Conservation (phyloP, 495 filamentous ascomycete species). For the Penicillium fimorum region DNA sequence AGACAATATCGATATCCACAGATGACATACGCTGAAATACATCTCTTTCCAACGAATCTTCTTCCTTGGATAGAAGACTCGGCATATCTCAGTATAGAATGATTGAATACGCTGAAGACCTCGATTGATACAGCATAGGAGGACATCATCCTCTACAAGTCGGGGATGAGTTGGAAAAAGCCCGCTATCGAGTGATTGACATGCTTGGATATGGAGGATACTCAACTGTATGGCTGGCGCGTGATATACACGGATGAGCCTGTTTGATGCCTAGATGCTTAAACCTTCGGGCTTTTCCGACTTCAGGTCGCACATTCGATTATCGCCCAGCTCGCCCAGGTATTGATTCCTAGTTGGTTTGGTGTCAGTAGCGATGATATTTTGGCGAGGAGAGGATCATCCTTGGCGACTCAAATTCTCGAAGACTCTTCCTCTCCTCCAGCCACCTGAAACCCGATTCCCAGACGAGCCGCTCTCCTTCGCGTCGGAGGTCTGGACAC, state of each 20-base stretch:
- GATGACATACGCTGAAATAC: slow-evolving; percentile 11
- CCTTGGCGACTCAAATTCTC: slow-evolving; percentile 25
- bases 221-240: slow-evolving; percentile 47
- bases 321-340: slow-evolving; percentile 24
- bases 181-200: slow-evolving; percentile 38
- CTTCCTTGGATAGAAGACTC: not conserved
- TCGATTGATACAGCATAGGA: slow-evolving; percentile 35
- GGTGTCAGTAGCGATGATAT: slow-evolving; percentile 21
- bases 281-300: slow-evolving; percentile 22
- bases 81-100: slow-evolving; percentile 15
- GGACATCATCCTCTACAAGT: slow-evolving; percentile 45
- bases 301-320: slow-evolving; percentile 28
- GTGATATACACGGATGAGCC: slow-evolving; percentile 14
- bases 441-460: slow-evolving; percentile 27
- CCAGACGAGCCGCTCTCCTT: slow-evolving; percentile 28
- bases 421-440: slow-evolving; percentile 20
- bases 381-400: slow-evolving; percentile 18
- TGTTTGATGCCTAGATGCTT: slow-evolving; percentile 26
- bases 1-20: slow-evolving; percentile 14
- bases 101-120: slow-evolving; percentile 26
- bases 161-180: slow-evolving; percentile 32
- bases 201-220: slow-evolving; percentile 45
- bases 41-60: slow-evolving; percentile 11
- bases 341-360: slow-evolving; percentile 19
- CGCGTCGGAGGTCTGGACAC: slow-evolving; percentile 34